Evolutionary conservation across 352 stramenopile species (phyloP), one percentile per base, ranked within the genome.

Genomic region (Pythium coloratum): DNA sequence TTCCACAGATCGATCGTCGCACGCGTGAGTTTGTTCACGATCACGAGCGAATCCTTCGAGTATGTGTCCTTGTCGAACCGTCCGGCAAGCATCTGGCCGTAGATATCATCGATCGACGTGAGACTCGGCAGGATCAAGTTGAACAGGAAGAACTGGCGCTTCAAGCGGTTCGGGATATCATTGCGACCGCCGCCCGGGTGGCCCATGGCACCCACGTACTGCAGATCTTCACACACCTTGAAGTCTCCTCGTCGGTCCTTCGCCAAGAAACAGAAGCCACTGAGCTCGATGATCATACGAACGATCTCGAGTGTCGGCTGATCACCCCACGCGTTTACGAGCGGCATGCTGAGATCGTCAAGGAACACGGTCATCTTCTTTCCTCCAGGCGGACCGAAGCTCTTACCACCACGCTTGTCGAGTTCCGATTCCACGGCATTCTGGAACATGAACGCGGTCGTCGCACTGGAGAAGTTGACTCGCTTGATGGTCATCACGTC

Each of bases 281-380:
- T 97, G 30, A 97, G 88, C 62, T 99, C 97, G 47, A 99, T 96
- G 54, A 98, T 96, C 70, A 99, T 95, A 55, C 97, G 94, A 56
- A 99, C 93, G 61, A 99, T 96, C 80, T 99, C 97, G 0, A 99
- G 84, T 20, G 97, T 99, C 53, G 97, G 97, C 78, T 99, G 97
- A 69, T 99, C 97, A 6, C 97, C 97, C 97, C 97, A 99, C 20
- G 92, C 96, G 66, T 99, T 99, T n/a, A 99, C 96, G 55, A 98
- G 90, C 2, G 95, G 95, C 93, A 98, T 98, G 63, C 88, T 97
- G 18, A 99, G 74, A 86, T 99, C 97, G 77, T 99, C 97, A 20
- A 99, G 86, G 69, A 99, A 99, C 12, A 99, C 96, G 0, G 96
- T 99, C 97, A 99, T 99, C 68, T 98, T 98, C 78, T 99, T 99